Conservation (phyloP, 225 moss, liverwort and hornwort species). For the Anthoceros angustus region DNA sequence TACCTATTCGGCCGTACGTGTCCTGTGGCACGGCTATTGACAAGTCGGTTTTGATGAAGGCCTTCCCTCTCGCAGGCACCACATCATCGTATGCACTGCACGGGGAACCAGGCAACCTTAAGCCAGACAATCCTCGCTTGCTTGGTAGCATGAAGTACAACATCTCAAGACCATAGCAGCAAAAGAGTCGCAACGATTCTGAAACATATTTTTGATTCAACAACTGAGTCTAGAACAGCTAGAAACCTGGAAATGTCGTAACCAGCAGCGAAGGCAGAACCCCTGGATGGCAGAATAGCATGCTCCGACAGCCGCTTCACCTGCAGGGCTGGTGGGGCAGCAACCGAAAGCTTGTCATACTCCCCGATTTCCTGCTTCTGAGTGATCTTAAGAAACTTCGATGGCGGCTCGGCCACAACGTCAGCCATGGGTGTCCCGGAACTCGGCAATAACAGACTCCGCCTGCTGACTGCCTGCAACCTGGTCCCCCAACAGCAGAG, state of each 20-base stretch:
- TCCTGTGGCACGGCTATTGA: slow-evolving; percentile 76
- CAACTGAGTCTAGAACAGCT: not conserved
- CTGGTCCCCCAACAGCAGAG: not conserved
- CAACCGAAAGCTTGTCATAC: slow-evolving; percentile 11
- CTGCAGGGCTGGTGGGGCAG: slow-evolving; percentile 24
- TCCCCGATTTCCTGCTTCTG: not conserved
- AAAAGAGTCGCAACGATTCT: too few relatives aligned
- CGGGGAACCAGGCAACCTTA: not conserved
- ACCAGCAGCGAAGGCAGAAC: slow-evolving; percentile 56
- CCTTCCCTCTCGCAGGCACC: slow-evolving; percentile 65
- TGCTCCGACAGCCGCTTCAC: slow-evolving; percentile 68
- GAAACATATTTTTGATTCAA: too few relatives aligned
- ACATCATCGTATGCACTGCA: slow-evolving; percentile 48
- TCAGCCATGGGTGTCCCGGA: not conserved
- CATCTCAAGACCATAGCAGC: too few relatives aligned
- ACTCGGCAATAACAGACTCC: not conserved
- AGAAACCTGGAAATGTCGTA: slow-evolving; percentile 75
- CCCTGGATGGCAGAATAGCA: slow-evolving; percentile 53
- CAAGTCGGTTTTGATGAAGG: slow-evolving; percentile 69
- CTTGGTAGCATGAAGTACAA: too few relatives aligned
- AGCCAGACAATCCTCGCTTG: too few relatives aligned
- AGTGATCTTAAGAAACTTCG: not conserved
- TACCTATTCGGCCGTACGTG: slow-evolving; percentile 75
- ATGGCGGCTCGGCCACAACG: not conserved
- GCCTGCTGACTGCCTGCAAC: not conserved